A percentile compares a stretch with the other conserved stretches of the same genome.
These are phyloP conservation scores for Lichtheimia hyalospora DNA, from an alignment of 371 early-diverging fungal genomes.

Conservation along the genomic window DNA sequence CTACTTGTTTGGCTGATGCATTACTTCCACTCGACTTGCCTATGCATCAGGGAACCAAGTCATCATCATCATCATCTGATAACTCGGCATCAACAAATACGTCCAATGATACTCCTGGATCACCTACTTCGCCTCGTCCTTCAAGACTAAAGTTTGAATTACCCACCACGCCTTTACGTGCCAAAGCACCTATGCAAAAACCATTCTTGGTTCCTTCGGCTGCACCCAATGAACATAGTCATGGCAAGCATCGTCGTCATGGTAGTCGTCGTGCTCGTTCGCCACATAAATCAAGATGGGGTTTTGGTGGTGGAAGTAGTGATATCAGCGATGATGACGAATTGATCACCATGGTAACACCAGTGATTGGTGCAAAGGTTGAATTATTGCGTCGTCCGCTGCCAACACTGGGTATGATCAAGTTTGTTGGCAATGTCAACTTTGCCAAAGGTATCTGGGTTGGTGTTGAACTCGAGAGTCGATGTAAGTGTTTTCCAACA, in stretches of 20 bases:
- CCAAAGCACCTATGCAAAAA: conserved; percentile 9
- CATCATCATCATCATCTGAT: not conserved
- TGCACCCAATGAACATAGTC: not conserved
- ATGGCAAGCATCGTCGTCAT: not conserved
- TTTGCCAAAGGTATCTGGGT: conserved; percentile 49
- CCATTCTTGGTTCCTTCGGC: conserved; percentile 2
- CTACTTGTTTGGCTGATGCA: conserved; percentile 17
- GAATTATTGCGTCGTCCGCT: conserved; percentile 40
- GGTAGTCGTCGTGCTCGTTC: conserved; percentile 11
- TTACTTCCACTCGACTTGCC: conserved; percentile 18
- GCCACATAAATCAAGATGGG: conserved; percentile 18
- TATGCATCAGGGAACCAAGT: not conserved
- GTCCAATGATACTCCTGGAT: not conserved
- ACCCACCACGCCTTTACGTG: conserved; percentile 17
- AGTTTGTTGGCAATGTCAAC: conserved; percentile 40
- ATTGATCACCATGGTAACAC: conserved; percentile 22
- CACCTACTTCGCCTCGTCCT: conserved; percentile 9
- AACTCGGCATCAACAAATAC: not conserved
- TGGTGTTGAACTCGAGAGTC: conserved; percentile 44
- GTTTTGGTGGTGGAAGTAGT: conserved; percentile 17
- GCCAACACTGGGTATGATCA: conserved; percentile 41
- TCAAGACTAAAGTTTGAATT: conserved; percentile 25
- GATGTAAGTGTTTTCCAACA: conserved; percentile 43
- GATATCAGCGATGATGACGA: conserved; percentile 23
- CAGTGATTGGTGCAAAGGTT: conserved; percentile 38